phyloP scores from a whole-genome alignment of 2,329 filamentous ascomycete species.

The Coniochaeta sp. region DNA sequence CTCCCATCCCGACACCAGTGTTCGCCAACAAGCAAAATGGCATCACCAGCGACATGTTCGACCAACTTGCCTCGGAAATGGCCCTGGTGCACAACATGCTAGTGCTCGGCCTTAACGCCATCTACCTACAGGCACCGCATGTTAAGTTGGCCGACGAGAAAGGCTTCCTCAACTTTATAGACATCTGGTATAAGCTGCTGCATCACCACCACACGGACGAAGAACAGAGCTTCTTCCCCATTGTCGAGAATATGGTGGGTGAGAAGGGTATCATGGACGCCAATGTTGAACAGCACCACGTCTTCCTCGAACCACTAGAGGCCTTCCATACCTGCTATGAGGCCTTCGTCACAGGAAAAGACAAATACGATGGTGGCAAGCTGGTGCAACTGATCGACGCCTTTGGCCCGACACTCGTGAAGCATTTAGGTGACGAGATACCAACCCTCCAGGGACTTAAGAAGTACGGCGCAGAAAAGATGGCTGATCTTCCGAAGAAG shows the following conservation, averaged over 20 bases:
- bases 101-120: conserved; percentile 27
- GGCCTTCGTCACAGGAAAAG: conserved; percentile 11
- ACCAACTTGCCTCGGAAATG: conserved; percentile 21
- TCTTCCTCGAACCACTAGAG: conserved; percentile 25
- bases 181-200: conserved; percentile 23
- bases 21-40: conserved; percentile 1
- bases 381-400: conserved; percentile 19
- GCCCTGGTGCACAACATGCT: conserved; percentile 25
- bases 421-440: conserved; percentile 26
- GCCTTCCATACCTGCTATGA: conserved; percentile 19
- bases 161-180: conserved; percentile 24
- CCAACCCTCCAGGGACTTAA: conserved; percentile 18
- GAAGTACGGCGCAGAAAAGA: conserved; percentile 14
- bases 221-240: conserved; percentile 29
- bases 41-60: conserved; percentile 16
- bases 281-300: conserved; percentile 33
- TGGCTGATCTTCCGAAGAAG: conserved; percentile 9
- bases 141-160: conserved; percentile 24
- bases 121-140: conserved; percentile 28
- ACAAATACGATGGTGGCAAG: conserved; percentile 18
- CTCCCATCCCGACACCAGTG: conserved; percentile 9
- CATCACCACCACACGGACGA: conserved; percentile 30
- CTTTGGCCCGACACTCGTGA: conserved; percentile 19
- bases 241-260: conserved; percentile 25
- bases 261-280: conserved; percentile 29